A percentile compares a stretch with the other conserved stretches of the same genome.
phyloP scores from a whole-genome alignment of 1,139 yeast species.

The Saccharomyces hybrid region DNA sequence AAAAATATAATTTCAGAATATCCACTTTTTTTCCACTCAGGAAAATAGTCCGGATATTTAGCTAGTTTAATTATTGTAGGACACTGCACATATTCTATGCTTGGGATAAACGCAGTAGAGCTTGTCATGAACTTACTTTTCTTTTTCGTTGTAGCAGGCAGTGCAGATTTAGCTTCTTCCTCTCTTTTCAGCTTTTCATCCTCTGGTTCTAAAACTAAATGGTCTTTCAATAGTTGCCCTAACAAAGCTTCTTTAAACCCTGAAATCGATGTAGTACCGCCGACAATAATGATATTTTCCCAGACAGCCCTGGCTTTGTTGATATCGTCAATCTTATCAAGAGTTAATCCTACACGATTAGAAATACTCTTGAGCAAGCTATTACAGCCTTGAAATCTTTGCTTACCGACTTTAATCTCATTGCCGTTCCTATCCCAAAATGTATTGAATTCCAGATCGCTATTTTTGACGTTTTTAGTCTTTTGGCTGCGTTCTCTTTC shows the following conservation, averaged over 20 bases:
- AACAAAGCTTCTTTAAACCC: constrained; percentile 72
- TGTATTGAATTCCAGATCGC: constrained; percentile 56
- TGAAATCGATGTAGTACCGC: constrained; percentile 63
- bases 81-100: constrained; percentile 45
- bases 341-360: constrained; percentile 45
- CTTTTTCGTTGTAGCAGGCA: constrained; percentile 21
- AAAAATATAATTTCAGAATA: constrained; percentile 71
- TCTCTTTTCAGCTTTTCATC: constrained; percentile 34
- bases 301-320: constrained; percentile 76
- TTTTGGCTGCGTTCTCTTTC: constrained; percentile 44
- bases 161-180: constrained; percentile 17
- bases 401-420: constrained; percentile 63
- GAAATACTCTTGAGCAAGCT: constrained; percentile 50
- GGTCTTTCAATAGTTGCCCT: constrained; percentile 51
- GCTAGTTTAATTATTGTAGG: constrained; percentile 66
- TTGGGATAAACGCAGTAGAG: constrained; percentile 24
- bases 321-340: constrained; percentile 54
- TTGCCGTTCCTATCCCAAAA: constrained; percentile 56
- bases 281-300: constrained; percentile 74
- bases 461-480: constrained; percentile 38
- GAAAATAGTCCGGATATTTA: constrained; percentile 83
- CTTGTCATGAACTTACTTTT: constrained; percentile 23
- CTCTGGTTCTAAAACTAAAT: constrained; percentile 39
- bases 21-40: constrained; percentile 86
- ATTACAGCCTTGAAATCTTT: constrained; percentile 74